These are phyloP conservation scores for Aspergillus biplanus DNA, from an alignment of 495 filamentous ascomycete species.

Conservation along the genomic window DNA sequence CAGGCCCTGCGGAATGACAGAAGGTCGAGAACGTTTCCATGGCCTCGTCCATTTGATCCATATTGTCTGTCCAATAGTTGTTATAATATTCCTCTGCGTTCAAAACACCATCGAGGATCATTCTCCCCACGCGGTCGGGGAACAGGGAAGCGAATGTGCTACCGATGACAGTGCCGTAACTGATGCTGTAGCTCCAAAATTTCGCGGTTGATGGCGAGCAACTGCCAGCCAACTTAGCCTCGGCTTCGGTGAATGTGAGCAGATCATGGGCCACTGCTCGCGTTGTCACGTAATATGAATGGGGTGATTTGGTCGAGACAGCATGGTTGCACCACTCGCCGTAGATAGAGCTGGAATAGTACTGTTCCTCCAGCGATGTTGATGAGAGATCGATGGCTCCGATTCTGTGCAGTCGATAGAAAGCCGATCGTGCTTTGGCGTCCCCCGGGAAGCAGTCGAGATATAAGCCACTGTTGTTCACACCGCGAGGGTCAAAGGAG, in stretches of 20 bases:
- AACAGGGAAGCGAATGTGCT: conserved; percentile 52
- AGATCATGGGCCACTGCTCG: conserved; percentile 41
- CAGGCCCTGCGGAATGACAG: conserved; percentile 45
- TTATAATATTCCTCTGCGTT: conserved; percentile 43
- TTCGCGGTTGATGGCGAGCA: conserved; percentile 30
- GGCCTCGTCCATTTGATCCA: conserved; percentile 43
- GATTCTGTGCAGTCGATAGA: conserved; percentile 27
- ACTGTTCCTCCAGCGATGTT: conserved; percentile 33
- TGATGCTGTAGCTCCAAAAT: conserved; percentile 59
- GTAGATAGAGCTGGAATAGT: conserved; percentile 35
- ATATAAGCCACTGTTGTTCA: conserved; percentile 40
- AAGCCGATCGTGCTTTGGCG: conserved; percentile 26
- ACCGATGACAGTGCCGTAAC: conserved; percentile 64
- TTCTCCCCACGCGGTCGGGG: conserved; percentile 43
- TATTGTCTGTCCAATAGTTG: conserved; percentile 40
- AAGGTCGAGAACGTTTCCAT: conserved; percentile 41
- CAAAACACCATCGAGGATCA: conserved; percentile 50
- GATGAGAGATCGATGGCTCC: conserved; percentile 32
- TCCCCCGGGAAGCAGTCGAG: conserved; percentile 41
- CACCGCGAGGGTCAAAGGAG: conserved; percentile 51
- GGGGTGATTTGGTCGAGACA: conserved; percentile 30
- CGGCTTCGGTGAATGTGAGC: conserved; percentile 40
- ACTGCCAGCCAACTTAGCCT: conserved; percentile 21
- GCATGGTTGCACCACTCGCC: conserved; percentile 37
- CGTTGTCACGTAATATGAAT: conserved; percentile 41